Evolutionary conservation across 179 eudicot genomes (phyloP).

Genomic region (Patellifolia procumbens): DNA sequence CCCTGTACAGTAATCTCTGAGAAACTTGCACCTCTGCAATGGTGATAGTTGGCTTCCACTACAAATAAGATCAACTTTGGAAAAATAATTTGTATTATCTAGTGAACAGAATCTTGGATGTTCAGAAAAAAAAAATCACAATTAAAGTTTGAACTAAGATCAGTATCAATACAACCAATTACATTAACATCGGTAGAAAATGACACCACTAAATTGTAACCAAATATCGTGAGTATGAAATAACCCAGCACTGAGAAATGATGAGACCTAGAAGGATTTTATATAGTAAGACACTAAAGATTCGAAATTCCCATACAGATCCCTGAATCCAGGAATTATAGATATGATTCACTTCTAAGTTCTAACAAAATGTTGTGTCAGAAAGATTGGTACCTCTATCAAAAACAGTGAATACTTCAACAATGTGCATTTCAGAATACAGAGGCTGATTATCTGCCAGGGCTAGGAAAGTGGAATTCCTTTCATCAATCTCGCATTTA

Average conservation of each 20-base stretch:
- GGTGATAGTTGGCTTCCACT: slow-evolving; percentile 4
- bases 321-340: slow-evolving; percentile 1
- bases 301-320: neutral
- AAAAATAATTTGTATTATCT: neutral
- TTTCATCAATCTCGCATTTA: neutral
- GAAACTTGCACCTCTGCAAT: slow-evolving; percentile 20
- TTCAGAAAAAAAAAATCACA: neutral
- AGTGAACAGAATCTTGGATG: neutral
- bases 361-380: neutral
- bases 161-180: neutral
- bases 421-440: slow-evolving; percentile 3
- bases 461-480: neutral
- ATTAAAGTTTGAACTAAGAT: neutral
- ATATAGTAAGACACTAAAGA: neutral
- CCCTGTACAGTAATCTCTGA: slow-evolving; percentile 30
- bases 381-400: slow-evolving; percentile 1
- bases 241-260: neutral
- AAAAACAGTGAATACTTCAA: neutral
- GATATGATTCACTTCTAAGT: neutral
- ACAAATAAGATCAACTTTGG: neutral
- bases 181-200: neutral
- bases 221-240: neutral
- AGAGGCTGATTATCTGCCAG: neutral
- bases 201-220: neutral
- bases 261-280: slow-evolving; percentile 2